Conservation (phyloP, 345 rosid genomes). For the Corymbia maculata region DNA sequence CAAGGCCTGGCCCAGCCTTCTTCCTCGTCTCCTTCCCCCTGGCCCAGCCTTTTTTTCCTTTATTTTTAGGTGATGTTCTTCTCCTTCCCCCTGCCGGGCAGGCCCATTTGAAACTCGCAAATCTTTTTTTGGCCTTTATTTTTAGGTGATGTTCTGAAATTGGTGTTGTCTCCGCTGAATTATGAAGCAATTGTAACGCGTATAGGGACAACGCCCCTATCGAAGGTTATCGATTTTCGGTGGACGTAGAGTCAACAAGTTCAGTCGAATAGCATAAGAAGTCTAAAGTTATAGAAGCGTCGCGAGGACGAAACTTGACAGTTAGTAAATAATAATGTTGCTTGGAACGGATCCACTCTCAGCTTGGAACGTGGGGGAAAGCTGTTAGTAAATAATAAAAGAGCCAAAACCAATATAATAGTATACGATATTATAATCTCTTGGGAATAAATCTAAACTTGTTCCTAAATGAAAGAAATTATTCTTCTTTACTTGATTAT, state of each 20-base stretch:
- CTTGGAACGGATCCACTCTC: too few relatives aligned
- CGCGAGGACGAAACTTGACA: too few relatives aligned
- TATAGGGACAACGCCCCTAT: neutral
- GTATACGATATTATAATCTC: neutral
- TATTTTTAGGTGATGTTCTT: too few relatives aligned
- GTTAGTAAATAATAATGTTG: too few relatives aligned
- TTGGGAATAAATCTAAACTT: neutral
- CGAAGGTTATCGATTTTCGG: neutral
- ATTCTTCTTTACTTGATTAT: neutral
- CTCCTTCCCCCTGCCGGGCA: too few relatives aligned
- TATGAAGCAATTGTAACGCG: neutral
- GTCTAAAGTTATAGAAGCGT: neutral
- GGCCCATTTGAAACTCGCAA: neutral
- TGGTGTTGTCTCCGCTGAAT: neutral
- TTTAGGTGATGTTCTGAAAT: neutral
- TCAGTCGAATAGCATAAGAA: neutral
- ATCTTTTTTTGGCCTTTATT: neutral
- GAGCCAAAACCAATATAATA: too few relatives aligned
- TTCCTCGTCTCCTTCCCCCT: too few relatives aligned
- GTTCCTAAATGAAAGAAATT: neutral
- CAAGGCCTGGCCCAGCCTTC: too few relatives aligned
- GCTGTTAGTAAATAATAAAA: too few relatives aligned
- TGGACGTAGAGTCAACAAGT: neutral
- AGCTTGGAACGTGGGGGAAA: too few relatives aligned
- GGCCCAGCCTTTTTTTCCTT: too few relatives aligned